These are phyloP conservation scores for Multifurca ochricompacta DNA, from an alignment of 768 basidiomycete species.

Conservation along the genomic window DNA sequence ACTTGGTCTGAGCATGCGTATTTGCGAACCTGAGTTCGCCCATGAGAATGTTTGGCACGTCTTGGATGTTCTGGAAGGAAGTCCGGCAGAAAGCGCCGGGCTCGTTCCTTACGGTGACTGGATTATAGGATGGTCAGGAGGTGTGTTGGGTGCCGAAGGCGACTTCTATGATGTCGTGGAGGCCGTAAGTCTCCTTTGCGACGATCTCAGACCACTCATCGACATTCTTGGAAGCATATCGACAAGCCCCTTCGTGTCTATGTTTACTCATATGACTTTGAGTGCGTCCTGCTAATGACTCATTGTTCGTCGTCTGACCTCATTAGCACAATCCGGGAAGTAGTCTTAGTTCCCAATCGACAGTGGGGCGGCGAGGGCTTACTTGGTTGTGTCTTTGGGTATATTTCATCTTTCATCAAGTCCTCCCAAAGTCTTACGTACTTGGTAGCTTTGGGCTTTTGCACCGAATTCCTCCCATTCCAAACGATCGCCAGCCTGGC, in stretches of 20 bases:
- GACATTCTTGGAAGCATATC: conserved; percentile 52
- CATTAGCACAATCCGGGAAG: conserved; percentile 78
- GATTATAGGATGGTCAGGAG: conserved; percentile 90
- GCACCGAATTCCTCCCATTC: conserved; percentile 84
- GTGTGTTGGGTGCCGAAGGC: conserved; percentile 80
- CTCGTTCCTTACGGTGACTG: conserved; percentile 85
- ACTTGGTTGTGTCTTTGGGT: conserved; percentile 95
- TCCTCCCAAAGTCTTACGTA: not conserved
- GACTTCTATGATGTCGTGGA: conserved; percentile 97
- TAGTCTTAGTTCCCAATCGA: conserved; percentile 89
- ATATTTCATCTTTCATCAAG: conserved; percentile 26
- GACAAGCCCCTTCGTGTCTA: conserved; percentile 92
- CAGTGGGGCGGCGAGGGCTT: conserved; percentile 98
- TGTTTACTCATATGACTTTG: conserved; percentile 95
- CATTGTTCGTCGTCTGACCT: conserved; percentile 4
- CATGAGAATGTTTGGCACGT: conserved; percentile 98
- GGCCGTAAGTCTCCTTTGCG: conserved; percentile 46
- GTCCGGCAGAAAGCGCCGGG: conserved; percentile 93
- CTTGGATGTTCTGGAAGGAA: conserved; percentile 91
- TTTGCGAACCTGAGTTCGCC: conserved; percentile 85
- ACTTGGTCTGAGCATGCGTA: conserved; percentile 88
- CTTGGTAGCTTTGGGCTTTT: conserved; percentile 71
- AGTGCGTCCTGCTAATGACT: conserved; percentile 45
- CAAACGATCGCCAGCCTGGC: conserved; percentile 49
- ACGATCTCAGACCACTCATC: not conserved